A percentile compares a stretch with the other conserved stretches of the same genome.
phyloP scores from a whole-genome alignment of 2,329 filamentous ascomycete genomes.

The Calonectria multiphialidica region DNA sequence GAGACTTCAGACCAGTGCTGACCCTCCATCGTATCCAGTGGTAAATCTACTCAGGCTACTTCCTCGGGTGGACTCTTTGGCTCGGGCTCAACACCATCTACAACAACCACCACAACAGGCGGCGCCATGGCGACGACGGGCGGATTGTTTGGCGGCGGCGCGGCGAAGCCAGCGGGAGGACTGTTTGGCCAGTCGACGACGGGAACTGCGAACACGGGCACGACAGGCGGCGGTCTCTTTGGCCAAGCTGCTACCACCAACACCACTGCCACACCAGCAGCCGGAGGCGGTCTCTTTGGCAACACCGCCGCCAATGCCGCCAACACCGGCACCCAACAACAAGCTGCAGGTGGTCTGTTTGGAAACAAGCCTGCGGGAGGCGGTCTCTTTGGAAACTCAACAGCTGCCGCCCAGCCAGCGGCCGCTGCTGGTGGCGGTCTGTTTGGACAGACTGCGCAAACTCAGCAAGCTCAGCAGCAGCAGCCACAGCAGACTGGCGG shows the following conservation, averaged over 20 bases:
- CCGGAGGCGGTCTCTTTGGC: conserved; percentile 49
- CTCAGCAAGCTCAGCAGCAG: conserved; percentile 38
- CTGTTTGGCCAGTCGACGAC: conserved; percentile 48
- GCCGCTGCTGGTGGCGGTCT: conserved; percentile 35
- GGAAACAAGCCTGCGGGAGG: conserved; percentile 28
- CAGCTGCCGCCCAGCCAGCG: conserved; percentile 26
- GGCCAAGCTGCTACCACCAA: conserved; percentile 41
- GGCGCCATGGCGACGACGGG: conserved; percentile 52
- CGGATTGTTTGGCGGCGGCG: conserved; percentile 34
- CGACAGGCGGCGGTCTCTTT: conserved; percentile 46
- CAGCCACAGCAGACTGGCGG: conserved; percentile 38
- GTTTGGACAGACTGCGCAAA: conserved; percentile 42
- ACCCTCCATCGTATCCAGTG: conserved; percentile 34
- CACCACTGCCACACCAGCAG: conserved; percentile 41
- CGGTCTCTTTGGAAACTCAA: conserved; percentile 38
- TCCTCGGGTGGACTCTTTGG: conserved; percentile 54
- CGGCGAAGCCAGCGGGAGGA: conserved; percentile 43
- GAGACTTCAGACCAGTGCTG: conserved; percentile 28
- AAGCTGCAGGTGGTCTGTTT: conserved; percentile 25
- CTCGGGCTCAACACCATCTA: conserved; percentile 41
- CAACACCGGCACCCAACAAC: conserved; percentile 36
- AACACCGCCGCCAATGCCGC: conserved; percentile 32
- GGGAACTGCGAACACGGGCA: conserved; percentile 33
- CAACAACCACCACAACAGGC: conserved; percentile 42
- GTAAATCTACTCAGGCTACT: conserved; percentile 46